phyloP scores from a whole-genome alignment of 345 rosid species.

The Kandelia obovata region DNA sequence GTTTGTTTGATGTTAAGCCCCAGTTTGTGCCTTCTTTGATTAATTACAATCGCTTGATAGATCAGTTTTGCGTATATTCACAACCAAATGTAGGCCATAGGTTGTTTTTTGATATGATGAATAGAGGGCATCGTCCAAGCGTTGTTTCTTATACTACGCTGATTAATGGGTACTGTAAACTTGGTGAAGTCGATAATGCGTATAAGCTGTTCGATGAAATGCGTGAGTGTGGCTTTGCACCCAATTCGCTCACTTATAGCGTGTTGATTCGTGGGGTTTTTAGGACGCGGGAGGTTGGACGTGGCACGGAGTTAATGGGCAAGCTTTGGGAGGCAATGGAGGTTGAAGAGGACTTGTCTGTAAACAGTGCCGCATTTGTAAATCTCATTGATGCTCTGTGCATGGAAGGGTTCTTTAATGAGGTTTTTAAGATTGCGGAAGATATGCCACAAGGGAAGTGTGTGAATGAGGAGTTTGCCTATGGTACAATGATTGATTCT shows the following conservation, averaged over 20 bases:
- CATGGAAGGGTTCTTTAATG: slow-evolving; percentile 56
- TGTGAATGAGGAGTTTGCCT: slow-evolving; percentile 51
- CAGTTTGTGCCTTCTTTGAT: slow-evolving; percentile 64
- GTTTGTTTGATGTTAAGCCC: slow-evolving; percentile 47
- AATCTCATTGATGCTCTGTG: slow-evolving; percentile 64
- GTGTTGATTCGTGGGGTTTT: slow-evolving; percentile 59
- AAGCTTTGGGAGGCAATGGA: slow-evolving; percentile 63
- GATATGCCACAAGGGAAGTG: slow-evolving; percentile 59
- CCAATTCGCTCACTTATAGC: slow-evolving; percentile 62
- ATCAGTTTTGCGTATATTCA: slow-evolving; percentile 49
- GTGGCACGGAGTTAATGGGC: slow-evolving; percentile 40
- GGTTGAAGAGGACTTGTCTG: slow-evolving; percentile 36
- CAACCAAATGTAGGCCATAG: slow-evolving; percentile 50
- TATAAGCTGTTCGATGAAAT: slow-evolving; percentile 71
- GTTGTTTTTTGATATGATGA: slow-evolving; percentile 55
- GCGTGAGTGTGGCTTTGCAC: slow-evolving; percentile 38
- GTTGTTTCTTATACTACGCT: slow-evolving; percentile 71
- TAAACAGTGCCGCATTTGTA: slow-evolving; percentile 62
- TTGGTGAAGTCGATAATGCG: slow-evolving; percentile 42
- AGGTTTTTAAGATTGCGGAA: slow-evolving; percentile 64
- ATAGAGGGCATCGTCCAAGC: slow-evolving; percentile 56
- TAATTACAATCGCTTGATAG: slow-evolving; percentile 69
- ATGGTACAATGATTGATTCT: slow-evolving; percentile 68
- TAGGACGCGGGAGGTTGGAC: slow-evolving; percentile 39
- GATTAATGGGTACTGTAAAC: slow-evolving; percentile 48